Evolutionary conservation across 192 early-diverging fungal species (phyloP), one percentile per base, ranked within the genome.

Genomic region (Paraglomus occultum): DNA sequence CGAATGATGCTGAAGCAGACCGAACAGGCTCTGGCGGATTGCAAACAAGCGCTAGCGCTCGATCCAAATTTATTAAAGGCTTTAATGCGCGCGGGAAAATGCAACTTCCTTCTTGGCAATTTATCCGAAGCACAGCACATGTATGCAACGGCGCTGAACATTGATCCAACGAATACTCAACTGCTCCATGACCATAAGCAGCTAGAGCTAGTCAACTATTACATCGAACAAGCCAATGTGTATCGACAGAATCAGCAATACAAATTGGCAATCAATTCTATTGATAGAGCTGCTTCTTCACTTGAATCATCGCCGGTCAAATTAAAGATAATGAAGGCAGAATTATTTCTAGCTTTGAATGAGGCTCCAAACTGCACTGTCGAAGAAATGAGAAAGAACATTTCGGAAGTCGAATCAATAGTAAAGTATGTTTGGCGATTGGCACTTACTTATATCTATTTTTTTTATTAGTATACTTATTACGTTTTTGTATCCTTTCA

Each of bases 81-180:
- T 45, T 80, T 8, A 42, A 64, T 87, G 48, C 83, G 92, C 59
- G 87, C 80, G 17, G 87, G 84, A 31, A 94, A 94, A 78, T 88
- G 90, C 54, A 80, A 88, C 20, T 55, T 94, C 62, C 75, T 85
- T 71, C 71, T 91, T 57, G 91, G 91, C 55, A 80, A 92, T 52
- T 66, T 89, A 23, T 79, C 76, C 44, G 90, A 92, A 40, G 82
- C 92, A 1, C 51, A 59, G 8, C 69, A 80, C 39, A 57, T 74
- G 57, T 85, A 82, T 49, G 66, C 70, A 12, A 73, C 82, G 57
- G 76, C 70, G 31, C 48, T 84, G 14, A 72, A 71, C 38, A 22
- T 71, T 49, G 84, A 82, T 51, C 71, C 77, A 8, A 67, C 47
- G 31, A 83, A 83, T 45, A 53, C 42, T 18, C 76, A 79, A 67